These are phyloP conservation scores for Metschnikowia matae DNA, from an alignment of 805 yeast genomes.

Conservation along the genomic window DNA sequence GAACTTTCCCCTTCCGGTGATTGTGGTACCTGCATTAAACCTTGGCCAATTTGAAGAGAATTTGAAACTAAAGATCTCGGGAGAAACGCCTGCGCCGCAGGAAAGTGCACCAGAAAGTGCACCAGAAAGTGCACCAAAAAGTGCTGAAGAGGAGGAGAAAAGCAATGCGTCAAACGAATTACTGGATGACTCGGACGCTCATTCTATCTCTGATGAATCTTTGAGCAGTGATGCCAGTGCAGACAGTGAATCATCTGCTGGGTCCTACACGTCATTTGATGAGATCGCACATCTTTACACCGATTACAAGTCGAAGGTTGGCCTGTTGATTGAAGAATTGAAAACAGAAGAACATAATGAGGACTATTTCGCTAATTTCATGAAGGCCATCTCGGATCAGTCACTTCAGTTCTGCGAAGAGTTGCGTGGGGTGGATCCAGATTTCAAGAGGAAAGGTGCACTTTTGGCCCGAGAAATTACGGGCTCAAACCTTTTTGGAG, in stretches of 20 bases:
- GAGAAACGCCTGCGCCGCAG: neutral
- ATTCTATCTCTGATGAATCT: constrained; percentile 15
- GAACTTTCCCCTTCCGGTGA: constrained; percentile 61
- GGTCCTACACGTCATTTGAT: constrained; percentile 35
- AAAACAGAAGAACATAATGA: constrained; percentile 19
- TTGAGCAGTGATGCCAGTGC: constrained; percentile 18
- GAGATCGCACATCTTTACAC: constrained; percentile 35
- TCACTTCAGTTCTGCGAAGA: constrained; percentile 35
- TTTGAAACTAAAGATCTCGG: constrained; percentile 33
- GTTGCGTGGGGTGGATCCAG: constrained; percentile 34
- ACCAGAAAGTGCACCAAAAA: neutral
- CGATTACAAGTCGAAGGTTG: constrained; percentile 24
- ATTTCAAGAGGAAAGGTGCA: constrained; percentile 39
- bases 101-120: neutral
- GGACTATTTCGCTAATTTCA: constrained; percentile 26
- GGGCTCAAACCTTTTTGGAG: constrained; percentile 39
- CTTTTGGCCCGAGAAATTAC: constrained; percentile 39
- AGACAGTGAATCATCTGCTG: constrained; percentile 24
- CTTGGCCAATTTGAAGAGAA: constrained; percentile 49
- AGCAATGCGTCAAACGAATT: neutral
- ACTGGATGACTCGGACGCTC: constrained; percentile 8
- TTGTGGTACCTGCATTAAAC: constrained; percentile 60
- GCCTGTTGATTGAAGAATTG: constrained; percentile 14
- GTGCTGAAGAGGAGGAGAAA: neutral
- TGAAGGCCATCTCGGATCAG: constrained; percentile 30